Evolutionary conservation across 2,329 filamentous ascomycete genomes (phyloP), one percentile per base, ranked within the genome.

Genomic region (Blastomyces emzantsi): DNA sequence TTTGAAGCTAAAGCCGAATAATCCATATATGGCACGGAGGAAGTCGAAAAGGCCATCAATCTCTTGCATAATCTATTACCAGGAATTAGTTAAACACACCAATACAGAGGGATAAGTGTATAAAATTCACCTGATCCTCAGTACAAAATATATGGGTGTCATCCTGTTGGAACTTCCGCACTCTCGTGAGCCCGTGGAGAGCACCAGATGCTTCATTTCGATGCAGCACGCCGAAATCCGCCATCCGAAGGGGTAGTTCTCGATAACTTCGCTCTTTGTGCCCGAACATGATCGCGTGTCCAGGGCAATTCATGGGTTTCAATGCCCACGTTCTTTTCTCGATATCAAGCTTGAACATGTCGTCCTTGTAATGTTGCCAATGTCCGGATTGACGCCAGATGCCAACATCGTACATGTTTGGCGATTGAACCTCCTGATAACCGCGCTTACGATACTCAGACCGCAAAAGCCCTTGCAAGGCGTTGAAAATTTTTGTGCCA

Each of bases 301-400:
- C 92, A 3, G 94, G 94, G 78, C 94, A 99, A 80, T 97, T 97
- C 94, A 97, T 97, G 36, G 93, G 93, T 80, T 97, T 97, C 61
- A 97, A 80, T 19, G 87, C 92, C 81, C 88, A 92, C 68, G 87
- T 82, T 67, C 89, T 88, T 81, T 96, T 96, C 75, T 97, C 92
- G 33, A 80, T 81, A 56, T 86, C 80, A 69, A 96, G 87, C n/a
- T 87, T 87, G 76, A 92, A 92, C 93, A 97, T 97, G 78, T 97
- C 92, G 67, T 97, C 93, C 73, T 92, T 86, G 81, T 97, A 94
- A 74, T 92, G 87, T 65, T 89, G 85, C 92, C 93, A 97, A 76
- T 97, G 94, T 60, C 94, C 94, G 9, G 92, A 96, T 28, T 86
- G 89, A 80, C 96, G 94, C 94, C 94, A 97, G 17, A 97, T 80